Conservation (phyloP, 441 rosid genomes). For the Rhodomyrtus psidioides region DNA sequence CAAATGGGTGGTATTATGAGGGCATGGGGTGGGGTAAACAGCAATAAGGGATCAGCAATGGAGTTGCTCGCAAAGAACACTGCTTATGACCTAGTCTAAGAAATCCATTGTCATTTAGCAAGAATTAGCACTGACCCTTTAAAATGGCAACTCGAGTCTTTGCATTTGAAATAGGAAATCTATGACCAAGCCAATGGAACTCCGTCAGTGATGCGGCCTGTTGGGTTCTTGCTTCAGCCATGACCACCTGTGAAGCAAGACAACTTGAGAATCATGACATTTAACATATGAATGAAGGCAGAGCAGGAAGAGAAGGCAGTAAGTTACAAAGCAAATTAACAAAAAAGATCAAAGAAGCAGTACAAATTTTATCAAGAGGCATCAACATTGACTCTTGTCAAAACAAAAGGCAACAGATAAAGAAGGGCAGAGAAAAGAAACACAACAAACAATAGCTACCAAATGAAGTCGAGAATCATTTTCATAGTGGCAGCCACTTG, state of each 20-base stretch:
- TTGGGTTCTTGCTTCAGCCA: conserved; percentile 80
- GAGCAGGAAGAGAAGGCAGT: background rate
- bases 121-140: conserved; percentile 32
- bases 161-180: conserved; percentile 86
- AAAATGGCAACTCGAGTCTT: conserved; percentile 72
- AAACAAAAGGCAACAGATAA: background rate
- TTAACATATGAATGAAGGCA: background rate
- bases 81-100: background rate
- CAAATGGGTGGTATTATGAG: background rate
- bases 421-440: background rate
- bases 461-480: background rate
- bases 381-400: background rate
- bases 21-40: background rate
- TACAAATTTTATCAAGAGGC: background rate
- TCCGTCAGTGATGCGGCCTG: conserved; percentile 89
- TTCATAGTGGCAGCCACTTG: background rate
- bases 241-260: conserved; percentile 48
- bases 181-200: conserved; percentile 93
- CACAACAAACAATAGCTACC: background rate
- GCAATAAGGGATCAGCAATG: background rate
- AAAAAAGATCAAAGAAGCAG: background rate
- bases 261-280: background rate
- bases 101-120: background rate
- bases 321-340: background rate
- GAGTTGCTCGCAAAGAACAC: background rate